Conservation (phyloP, 1,139 yeast genomes). For the Eremothecium coryli region DNA sequence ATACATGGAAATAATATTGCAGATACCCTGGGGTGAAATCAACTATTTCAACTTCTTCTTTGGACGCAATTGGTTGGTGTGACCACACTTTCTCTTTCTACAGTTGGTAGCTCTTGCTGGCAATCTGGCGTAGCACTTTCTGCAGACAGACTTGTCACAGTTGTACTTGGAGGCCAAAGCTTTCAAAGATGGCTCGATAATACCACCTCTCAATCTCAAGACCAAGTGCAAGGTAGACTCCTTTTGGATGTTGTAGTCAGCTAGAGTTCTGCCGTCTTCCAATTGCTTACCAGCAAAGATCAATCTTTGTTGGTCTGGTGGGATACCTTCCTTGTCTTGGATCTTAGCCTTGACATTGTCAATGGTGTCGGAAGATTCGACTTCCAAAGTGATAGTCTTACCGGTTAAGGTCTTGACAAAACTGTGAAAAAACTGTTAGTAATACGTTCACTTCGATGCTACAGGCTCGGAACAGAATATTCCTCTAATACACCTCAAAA, state of each 20-base stretch:
- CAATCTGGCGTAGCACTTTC: conserved; percentile 99
- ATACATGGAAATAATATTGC: conserved; percentile 10
- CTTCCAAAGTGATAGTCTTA: conserved; percentile 88
- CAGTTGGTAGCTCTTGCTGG: conserved; percentile 99
- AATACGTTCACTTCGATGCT: conserved; percentile 1
- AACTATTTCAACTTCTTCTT: conserved; percentile 97
- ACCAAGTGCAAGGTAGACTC: conserved; percentile 86
- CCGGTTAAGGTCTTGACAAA: conserved; percentile 83
- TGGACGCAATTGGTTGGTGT: conserved; percentile 99
- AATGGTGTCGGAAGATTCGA: conserved; percentile 88
- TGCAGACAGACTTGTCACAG: conserved; percentile 99
- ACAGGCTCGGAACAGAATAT: no score
- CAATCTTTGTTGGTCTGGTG: conserved; percentile 91
- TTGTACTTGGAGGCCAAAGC: conserved; percentile 99
- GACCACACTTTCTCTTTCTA: conserved; percentile 99
- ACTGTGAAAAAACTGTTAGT: conserved; percentile 39
- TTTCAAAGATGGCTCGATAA: conserved; percentile 98
- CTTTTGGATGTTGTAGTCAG: conserved; percentile 93
- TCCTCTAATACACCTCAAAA: no score
- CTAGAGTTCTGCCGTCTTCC: conserved; percentile 86
- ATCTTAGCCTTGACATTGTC: conserved; percentile 91
- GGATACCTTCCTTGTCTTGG: conserved; percentile 92
- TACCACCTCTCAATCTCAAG: conserved; percentile 89
- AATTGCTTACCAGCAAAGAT: conserved; percentile 92
- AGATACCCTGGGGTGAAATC: conserved; percentile 31